Base-by-base conservation (phyloP, 169 alveolate species). In the Besnoitia besnoiti region DNA sequence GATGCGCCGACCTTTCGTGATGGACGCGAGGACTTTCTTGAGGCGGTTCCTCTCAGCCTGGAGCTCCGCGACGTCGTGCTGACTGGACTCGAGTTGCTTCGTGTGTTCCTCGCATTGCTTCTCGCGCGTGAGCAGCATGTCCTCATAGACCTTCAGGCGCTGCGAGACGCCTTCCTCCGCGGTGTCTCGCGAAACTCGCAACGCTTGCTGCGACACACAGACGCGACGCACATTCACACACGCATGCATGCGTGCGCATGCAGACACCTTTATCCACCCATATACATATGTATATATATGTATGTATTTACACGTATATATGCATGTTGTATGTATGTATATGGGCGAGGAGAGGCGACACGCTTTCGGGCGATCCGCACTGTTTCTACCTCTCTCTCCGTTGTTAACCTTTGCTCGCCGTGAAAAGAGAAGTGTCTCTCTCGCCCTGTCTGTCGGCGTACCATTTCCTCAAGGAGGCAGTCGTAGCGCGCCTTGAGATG, bases 21-120 rank as follows among this genome's bases (percentile, higher is more conserved):
- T 3, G 40, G 87, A 77, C 19, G 35, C 87, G 59, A 77, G 49
- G 47, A 77, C 61, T 5, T 77, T 77, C 30, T 77, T 77, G 42
- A 40, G 87, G 10, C 87, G 87, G 37, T 77, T 77, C 61, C 87
- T 24, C 37, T 77, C 87, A 0, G 87, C 87, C 33, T 37, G 49
- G 33, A 35, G 61, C 61, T 77, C 59, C n/a, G 87, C 21, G 21
- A 42, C 33, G 10, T 39, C 37, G 21, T 77, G 61, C 35, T 24
- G 87, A 2, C 59, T 37, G 40, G 49, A 4, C 87, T 77, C 44
- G 42, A 77, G 87, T 37, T 77, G 87, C 87, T 44, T 19, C 37
- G 82, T 73, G 27, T 73, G 82, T n/a, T 73, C 47, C 27, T 8
- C n/a, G 46, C 82, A 73, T n/a, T 73, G 47, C 39, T 19, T 73